Evolutionary conservation across 129 eudicot genomes (phyloP).

Genomic region (Chrysanthemum makinoi): DNA sequence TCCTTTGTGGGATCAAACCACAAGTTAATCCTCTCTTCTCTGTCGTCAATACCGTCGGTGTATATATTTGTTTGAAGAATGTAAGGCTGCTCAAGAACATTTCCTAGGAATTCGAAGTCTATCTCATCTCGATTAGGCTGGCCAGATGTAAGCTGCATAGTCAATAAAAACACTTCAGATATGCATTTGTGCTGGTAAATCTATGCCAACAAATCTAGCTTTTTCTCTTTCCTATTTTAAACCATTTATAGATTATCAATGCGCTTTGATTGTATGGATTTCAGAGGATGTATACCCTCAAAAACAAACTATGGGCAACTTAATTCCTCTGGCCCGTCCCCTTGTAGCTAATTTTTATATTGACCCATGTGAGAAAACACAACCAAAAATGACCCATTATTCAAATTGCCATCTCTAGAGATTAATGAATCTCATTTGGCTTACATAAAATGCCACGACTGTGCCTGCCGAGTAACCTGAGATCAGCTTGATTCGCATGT

Average conservation of each 20-base stretch:
- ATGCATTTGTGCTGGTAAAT: neutral
- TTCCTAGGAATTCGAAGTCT: conserved; percentile 91
- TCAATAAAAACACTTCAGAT: neutral
- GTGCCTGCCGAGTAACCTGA: conserved; percentile 92
- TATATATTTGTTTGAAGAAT: conserved; percentile 75
- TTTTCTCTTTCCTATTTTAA: too few species aligned
- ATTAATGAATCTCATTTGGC: conserved; percentile 16
- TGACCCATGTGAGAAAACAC: neutral
- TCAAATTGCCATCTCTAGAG: neutral
- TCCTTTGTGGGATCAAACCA: conserved; percentile 98
- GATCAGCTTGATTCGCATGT: conserved; percentile 74
- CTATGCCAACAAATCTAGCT: too few species aligned
- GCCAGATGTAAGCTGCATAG: conserved; percentile 69
- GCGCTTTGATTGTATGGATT: too few species aligned
- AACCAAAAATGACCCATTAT: neutral
- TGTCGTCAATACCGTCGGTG: conserved; percentile 63
- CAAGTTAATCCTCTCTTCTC: conserved; percentile 60
- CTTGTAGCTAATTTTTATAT: neutral
- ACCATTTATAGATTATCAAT: too few species aligned
- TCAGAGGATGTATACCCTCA: too few species aligned
- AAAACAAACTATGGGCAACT: too few species aligned
- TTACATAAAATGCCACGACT: conserved; percentile 76
- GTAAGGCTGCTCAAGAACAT: conserved; percentile 56
- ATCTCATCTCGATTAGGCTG: conserved; percentile 75
- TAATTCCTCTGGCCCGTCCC: too few species aligned